These are phyloP conservation scores for thale cress (Arabidopsis thaliana) DNA, from an alignment of 345 rosid genomes.

Conservation along the genomic window DNA sequence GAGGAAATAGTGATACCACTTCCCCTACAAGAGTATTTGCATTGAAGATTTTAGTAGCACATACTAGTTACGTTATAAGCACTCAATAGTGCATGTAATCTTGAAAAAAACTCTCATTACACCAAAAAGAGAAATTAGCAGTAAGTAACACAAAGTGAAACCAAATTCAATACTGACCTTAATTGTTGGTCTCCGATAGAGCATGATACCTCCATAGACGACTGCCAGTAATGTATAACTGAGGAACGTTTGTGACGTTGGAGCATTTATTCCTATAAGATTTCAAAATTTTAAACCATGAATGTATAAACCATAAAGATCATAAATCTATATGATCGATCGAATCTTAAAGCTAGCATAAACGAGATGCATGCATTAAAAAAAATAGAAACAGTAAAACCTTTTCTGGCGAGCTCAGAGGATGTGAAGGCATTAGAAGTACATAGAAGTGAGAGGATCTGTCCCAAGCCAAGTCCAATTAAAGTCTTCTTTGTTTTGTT, in stretches of 20 bases:
- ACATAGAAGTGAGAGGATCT: slow-evolving; percentile 65
- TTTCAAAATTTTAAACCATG: too few relatives aligned
- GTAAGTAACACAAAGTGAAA: not conserved
- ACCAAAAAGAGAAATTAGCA: too few relatives aligned
- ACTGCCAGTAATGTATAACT: slow-evolving; percentile 54
- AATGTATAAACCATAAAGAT: too few relatives aligned
- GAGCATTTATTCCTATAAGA: slow-evolving; percentile 57
- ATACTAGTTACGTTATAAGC: not conserved
- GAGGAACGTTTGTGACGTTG: slow-evolving; percentile 63
- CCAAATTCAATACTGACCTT: slow-evolving; percentile 47
- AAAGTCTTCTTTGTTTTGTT: slow-evolving; percentile 50
- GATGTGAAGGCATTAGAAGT: slow-evolving; percentile 66
- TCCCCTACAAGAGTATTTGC: slow-evolving; percentile 53
- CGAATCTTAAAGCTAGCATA: too few relatives aligned
- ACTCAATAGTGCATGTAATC: too few relatives aligned
- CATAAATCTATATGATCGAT: too few relatives aligned
- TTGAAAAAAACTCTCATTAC: too few relatives aligned
- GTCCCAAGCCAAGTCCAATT: slow-evolving; percentile 76
- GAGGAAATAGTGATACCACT: slow-evolving; percentile 83
- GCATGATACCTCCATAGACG: slow-evolving; percentile 61
- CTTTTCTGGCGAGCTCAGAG: slow-evolving; percentile 67
- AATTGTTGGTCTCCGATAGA: slow-evolving; percentile 51
- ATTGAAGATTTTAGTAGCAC: not conserved
- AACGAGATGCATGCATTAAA: not conserved
- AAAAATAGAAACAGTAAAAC: slow-evolving; percentile 34